A percentile compares a stretch with the other conserved stretches of the same genome.
phyloP scores from a whole-genome alignment of 805 yeast species.

The Suhomyces xylopsoci region DNA sequence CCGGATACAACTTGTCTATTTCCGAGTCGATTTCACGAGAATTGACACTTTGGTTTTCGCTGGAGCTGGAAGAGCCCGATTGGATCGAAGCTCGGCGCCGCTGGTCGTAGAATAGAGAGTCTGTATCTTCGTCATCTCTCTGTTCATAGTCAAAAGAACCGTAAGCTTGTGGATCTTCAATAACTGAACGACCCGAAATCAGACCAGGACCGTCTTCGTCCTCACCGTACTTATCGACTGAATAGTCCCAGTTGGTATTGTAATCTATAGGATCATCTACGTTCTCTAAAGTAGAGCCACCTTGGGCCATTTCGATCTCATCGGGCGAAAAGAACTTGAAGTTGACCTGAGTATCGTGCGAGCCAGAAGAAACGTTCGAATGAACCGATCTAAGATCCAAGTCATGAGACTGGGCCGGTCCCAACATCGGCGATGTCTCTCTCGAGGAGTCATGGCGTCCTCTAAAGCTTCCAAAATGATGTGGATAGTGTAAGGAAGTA shows the following conservation, averaged over 20 bases:
- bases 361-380: conserved; percentile 34
- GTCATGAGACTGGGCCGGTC: conserved; percentile 19
- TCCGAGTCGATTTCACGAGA: conserved; percentile 3
- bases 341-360: conserved; percentile 37
- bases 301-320: conserved; percentile 84
- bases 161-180: conserved; percentile 10
- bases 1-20: conserved; percentile 19
- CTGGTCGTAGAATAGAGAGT: conserved; percentile 19
- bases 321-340: conserved; percentile 82
- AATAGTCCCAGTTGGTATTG: conserved; percentile 71
- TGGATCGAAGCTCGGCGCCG: conserved; percentile 12
- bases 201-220: conserved; percentile 13
- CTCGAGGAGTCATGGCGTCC: conserved; percentile 19
- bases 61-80: conserved; percentile 2
- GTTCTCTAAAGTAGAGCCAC: conserved; percentile 72
- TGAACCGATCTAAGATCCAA: conserved; percentile 32
- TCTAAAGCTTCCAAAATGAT: conserved; percentile 39
- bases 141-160: conserved; percentile 18
- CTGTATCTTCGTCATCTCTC: not conserved
- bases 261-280: conserved; percentile 59
- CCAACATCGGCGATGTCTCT: conserved; percentile 36
- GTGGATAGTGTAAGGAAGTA: conserved; percentile 71
- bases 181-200: conserved; percentile 1
- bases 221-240: conserved; percentile 45
- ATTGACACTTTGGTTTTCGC: not conserved